Base-by-base conservation (phyloP, 2,329 filamentous ascomycete species). In the Xylariaceae sp. region DNA sequence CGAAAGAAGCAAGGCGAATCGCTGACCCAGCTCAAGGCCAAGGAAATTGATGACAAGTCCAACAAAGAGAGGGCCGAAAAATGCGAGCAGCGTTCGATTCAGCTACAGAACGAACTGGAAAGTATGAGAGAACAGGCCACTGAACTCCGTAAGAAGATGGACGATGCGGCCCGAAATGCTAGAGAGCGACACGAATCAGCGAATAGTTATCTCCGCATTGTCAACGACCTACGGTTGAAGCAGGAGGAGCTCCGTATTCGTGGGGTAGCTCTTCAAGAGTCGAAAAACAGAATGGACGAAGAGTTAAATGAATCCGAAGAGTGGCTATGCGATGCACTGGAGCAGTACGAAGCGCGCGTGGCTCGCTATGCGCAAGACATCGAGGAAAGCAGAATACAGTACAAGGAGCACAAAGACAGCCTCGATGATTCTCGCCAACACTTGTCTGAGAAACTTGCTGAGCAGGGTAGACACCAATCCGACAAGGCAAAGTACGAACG, bases 401-500 rank as follows among this genome's bases (percentile, higher is more conserved):
- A 91, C 62, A 74, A 77, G 54, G 78, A 86, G 29, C 76, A 95
- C n/a, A 77, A 83, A 56, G 67, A 69, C 1, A 73, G 77, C 6
- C 68, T 83, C 9, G 67, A 69, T 1, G 59, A 70, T 3, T 71
- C 74, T 6, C 77, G 80, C 35, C 73, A 68, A 39, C 69, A 76
- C 3, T 69, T 81, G 42, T 78, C 79, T 0, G 62, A 67, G 27
- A 84, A 84, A 63, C 74, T 81, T 39, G 74, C 80, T 1, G 86
- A 91, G 62, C 79, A 84, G 63, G 92, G 92, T 43, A 89, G 86
- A 62, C 85, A 87, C 62, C 83, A 94, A 70, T 92, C 91, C 2
- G 87, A 96, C 67, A 91, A 92, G 72, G 86, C 89, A 58, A 89
- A 87, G 64, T 89, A 94, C 67, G 89, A 96, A 67, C 83, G 87